Conservation (phyloP, 208 protist species). For the Borovskyia barvae region DNA sequence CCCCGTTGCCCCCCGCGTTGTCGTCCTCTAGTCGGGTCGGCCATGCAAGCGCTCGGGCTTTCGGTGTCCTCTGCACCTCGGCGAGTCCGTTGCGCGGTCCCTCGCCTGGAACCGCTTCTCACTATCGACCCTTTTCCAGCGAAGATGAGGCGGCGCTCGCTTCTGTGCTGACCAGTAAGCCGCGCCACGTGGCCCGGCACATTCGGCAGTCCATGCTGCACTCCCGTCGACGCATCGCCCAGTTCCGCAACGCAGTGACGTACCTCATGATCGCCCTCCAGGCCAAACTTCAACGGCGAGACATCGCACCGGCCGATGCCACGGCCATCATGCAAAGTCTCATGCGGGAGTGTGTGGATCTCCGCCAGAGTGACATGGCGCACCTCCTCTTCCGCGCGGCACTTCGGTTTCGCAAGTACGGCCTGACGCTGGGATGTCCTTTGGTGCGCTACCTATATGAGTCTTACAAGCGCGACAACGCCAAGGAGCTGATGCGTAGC, state of each 20-base stretch:
- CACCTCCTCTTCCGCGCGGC: slow-evolving; percentile 89
- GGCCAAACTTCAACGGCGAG: slow-evolving; percentile 70
- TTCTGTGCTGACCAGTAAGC: slow-evolving; percentile 71
- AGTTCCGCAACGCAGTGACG: slow-evolving; percentile 91
- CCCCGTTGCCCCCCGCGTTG: too few species aligned
- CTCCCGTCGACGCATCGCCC: slow-evolving; percentile 64
- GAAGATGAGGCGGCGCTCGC: slow-evolving; percentile 83
- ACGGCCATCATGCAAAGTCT: slow-evolving; percentile 77
- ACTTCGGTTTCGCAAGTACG: slow-evolving; percentile 89
- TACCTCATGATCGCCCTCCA: slow-evolving; percentile 90
- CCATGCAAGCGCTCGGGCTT: neutral
- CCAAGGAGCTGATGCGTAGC: slow-evolving; percentile 74
- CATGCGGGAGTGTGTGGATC: slow-evolving; percentile 88
- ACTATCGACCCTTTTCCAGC: slow-evolving; percentile 74
- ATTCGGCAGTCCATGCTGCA: slow-evolving; percentile 85
- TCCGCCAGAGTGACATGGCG: slow-evolving; percentile 89
- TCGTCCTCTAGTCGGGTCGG: too few species aligned
- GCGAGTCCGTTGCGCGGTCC: neutral
- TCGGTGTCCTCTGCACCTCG: neutral
- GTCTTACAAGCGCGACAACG: slow-evolving; percentile 80
- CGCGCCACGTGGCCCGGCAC: slow-evolving; percentile 76
- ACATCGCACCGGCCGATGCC: slow-evolving; percentile 69
- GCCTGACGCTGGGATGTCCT: slow-evolving; percentile 46
- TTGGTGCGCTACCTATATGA: slow-evolving; percentile 81
- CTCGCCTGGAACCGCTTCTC: neutral